These are phyloP conservation scores for Flammula alnicola DNA, from an alignment of 1,284 basidiomycete species.

Conservation along the genomic window DNA sequence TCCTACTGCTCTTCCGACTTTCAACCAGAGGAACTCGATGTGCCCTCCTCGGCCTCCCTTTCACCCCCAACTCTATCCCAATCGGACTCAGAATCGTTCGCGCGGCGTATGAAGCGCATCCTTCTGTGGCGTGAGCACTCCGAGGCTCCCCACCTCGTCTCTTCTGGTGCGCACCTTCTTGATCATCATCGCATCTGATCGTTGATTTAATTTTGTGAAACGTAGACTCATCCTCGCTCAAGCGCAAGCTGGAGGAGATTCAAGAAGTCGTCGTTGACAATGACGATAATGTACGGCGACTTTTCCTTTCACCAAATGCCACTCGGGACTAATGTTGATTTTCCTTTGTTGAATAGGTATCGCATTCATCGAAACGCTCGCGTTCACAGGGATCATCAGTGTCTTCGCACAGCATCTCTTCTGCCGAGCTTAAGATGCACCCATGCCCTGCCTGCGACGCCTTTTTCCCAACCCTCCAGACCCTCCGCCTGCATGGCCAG, in stretches of 20 bases:
- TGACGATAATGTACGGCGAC: constrained; percentile 49
- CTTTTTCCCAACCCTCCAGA: constrained; percentile 58
- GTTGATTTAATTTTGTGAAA: constrained; percentile 22
- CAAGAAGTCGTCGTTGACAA: constrained; percentile 36
- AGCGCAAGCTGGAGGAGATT: constrained; percentile 50
- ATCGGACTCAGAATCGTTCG: constrained; percentile 54
- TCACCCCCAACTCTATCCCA: too few species aligned
- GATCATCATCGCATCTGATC: constrained; percentile 10
- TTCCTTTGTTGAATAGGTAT: constrained; percentile 43
- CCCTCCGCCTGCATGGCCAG: constrained; percentile 61
- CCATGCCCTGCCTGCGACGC: constrained; percentile 75
- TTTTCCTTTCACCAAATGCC: constrained; percentile 20
- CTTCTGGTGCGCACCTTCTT: constrained; percentile 36
- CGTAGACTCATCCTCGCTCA: constrained; percentile 38
- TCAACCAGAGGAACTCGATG: constrained; percentile 31
- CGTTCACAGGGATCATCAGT: constrained; percentile 43
- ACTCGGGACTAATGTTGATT: constrained; percentile 12
- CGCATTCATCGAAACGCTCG: constrained; percentile 59
- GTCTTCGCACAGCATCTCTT: constrained; percentile 27
- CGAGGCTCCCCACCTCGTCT: constrained; percentile 39
- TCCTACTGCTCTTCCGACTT: constrained; percentile 73
- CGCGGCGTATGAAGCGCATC: constrained; percentile 57
- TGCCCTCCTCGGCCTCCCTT: too few species aligned
- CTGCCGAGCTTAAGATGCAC: constrained; percentile 43
- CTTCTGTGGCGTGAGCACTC: constrained; percentile 62